phyloP scores from a whole-genome alignment of 108 stramenopile species.

The Licmophora abbreviata region DNA sequence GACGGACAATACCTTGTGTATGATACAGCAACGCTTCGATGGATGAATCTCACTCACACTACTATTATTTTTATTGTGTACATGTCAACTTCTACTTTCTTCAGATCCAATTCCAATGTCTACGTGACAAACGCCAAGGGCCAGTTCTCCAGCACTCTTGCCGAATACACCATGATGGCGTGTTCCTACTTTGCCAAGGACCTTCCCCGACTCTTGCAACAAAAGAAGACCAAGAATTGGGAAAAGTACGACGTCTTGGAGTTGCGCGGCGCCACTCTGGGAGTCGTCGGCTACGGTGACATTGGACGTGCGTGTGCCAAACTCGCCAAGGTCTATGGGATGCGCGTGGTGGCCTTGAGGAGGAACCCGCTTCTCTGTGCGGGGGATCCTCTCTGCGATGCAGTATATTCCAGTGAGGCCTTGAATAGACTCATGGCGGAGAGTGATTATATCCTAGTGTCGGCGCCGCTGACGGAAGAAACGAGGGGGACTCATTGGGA shows the following conservation, averaged over 20 bases:
- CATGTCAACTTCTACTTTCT: too few relatives aligned
- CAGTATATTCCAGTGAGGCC: slow-evolving; percentile 34
- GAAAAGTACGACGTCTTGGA: slow-evolving; percentile 60
- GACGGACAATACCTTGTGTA: too few relatives aligned
- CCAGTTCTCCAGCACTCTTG: slow-evolving; percentile 74
- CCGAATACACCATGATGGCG: slow-evolving; percentile 86
- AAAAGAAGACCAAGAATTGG: slow-evolving; percentile 62
- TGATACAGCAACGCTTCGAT: too few relatives aligned
- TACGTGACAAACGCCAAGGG: slow-evolving; percentile 89
- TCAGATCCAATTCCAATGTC: too few relatives aligned
- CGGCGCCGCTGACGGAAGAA: slow-evolving; percentile 68
- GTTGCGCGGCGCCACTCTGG: slow-evolving; percentile 76
- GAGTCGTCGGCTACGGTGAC: slow-evolving; percentile 85
- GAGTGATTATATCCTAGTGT: slow-evolving; percentile 74
- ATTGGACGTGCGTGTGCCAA: slow-evolving; percentile 78
- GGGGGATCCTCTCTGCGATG: slow-evolving; percentile 53
- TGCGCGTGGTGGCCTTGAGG: slow-evolving; percentile 71
- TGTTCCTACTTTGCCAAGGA: slow-evolving; percentile 91
- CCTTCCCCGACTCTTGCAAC: slow-evolving; percentile 65
- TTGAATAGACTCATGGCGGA: slow-evolving; percentile 41
- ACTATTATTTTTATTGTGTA: too few relatives aligned
- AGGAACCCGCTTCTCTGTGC: slow-evolving; percentile 31
- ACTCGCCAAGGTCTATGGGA: slow-evolving; percentile 78
- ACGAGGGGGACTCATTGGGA: slow-evolving; percentile 55
- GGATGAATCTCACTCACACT: too few relatives aligned